Evolutionary conservation across 805 yeast species (phyloP), one percentile per base, ranked within the genome.

Genomic region (Nadsonia fulvescens): DNA sequence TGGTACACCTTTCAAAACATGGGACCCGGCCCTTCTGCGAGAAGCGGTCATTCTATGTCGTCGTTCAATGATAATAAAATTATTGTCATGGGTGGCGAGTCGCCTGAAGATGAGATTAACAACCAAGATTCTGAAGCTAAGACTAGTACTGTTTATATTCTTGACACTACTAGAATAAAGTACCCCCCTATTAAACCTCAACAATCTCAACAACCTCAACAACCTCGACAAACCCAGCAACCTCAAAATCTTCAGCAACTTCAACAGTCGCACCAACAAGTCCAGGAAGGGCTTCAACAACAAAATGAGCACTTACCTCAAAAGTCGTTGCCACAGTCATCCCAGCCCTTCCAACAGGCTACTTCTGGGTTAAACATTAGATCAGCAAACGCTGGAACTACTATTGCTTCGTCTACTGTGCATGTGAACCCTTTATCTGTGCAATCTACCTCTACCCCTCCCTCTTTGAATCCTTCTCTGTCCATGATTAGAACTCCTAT

Each of bases 11-110:
- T 77, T 38, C 70, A 58, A 54, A 38, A 54, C 55, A 21, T 49
- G 53, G 46, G 62, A 48, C 37, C 61, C 45, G 56, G 61, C 19
- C 92, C 94, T 1, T 77, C 83, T 23, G 69, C 89, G 8, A 66
- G 95, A 39, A 77, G 86, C 34, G 96, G 96, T 6, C 98, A 89
- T 50, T 69, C 93, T 5, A 54, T 86, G 51, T 70, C 95, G 1
- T 72, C 67, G 28, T 56, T 72, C 25, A 64, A 59, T 14, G 66
- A 66, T 33, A 67, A 78, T 41, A 77, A 72, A 49, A 43, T 86
- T 18, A 44, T 83, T 8, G 66, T 86, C 9, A 72, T 91, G 77
- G 98, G 98, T 22, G 96, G 98, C 32, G 93, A 81, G 48, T 70
- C 65, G 40, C 70, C 72, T 32, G 54, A 50, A 5, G 56, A 38